Evolutionary conservation across 495 filamentous ascomycete species (phyloP).

Genomic region (Annulohypoxylon bovei): DNA sequence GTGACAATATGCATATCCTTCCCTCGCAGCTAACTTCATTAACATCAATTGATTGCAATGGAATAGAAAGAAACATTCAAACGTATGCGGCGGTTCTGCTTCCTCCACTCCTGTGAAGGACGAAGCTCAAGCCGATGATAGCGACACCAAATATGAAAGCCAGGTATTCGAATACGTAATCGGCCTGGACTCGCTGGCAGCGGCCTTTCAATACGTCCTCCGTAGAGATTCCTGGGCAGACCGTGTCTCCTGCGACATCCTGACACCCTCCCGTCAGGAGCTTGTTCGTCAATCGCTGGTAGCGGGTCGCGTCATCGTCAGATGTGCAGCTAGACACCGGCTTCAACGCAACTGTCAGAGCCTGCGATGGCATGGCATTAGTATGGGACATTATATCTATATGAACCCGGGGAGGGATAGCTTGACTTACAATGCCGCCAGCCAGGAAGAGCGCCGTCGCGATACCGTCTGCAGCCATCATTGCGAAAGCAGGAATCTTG

Average conservation of each 20-base stretch:
- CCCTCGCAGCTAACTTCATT: neutral
- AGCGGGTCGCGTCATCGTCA: neutral
- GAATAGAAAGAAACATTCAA: neutral
- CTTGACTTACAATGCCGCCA: slow-evolving; percentile 63
- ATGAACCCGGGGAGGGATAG: neutral
- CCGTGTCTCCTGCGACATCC: slow-evolving; percentile 1
- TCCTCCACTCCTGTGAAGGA: slow-evolving; percentile 6
- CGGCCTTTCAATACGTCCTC: slow-evolving; percentile 29
- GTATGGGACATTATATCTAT: neutral
- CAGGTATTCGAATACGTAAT: slow-evolving; percentile 52
- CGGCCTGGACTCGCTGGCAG: slow-evolving; percentile 49
- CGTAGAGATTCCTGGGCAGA: slow-evolving; percentile 31
- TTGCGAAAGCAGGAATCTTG: slow-evolving; percentile 51
- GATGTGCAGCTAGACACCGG: slow-evolving; percentile 47
- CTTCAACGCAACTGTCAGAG: slow-evolving; percentile 57
- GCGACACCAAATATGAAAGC: slow-evolving; percentile 42
- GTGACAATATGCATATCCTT: neutral
- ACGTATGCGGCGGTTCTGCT: slow-evolving; percentile 13
- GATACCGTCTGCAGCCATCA: slow-evolving; percentile 56
- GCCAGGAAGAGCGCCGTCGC: slow-evolving; percentile 58
- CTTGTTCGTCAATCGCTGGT: slow-evolving; percentile 39
- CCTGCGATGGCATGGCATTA: slow-evolving; percentile 42
- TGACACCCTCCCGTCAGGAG: slow-evolving; percentile 51
- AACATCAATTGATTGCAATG: neutral
- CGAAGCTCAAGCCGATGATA: slow-evolving; percentile 35